A percentile compares a stretch with the other conserved stretches of the same genome.
phyloP scores from a whole-genome alignment of 2,329 filamentous ascomycete genomes.

The Coniella vitis region DNA sequence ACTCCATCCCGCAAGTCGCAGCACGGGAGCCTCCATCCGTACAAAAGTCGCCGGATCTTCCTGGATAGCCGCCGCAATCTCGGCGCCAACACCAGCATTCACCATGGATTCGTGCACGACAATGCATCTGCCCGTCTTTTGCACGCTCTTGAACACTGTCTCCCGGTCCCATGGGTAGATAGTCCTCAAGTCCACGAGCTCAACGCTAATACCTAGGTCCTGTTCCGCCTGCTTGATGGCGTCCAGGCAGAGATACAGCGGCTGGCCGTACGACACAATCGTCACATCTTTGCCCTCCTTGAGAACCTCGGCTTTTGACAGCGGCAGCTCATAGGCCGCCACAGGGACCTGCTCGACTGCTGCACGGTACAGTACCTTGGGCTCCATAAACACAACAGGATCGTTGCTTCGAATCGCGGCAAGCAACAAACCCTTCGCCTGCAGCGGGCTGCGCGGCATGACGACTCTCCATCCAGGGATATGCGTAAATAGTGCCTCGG shows the following conservation, averaged over 20 bases:
- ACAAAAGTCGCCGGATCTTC: constrained; percentile 71
- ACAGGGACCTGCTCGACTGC: constrained; percentile 87
- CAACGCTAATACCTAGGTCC: constrained; percentile 69
- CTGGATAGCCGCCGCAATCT: constrained; percentile 83
- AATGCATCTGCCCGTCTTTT: constrained; percentile 78
- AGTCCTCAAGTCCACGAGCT: constrained; percentile 82
- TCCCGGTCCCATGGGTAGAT: constrained; percentile 88
- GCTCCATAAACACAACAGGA: constrained; percentile 88
- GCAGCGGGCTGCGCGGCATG: constrained; percentile 75
- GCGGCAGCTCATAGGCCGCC: constrained; percentile 71
- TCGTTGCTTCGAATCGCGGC: constrained; percentile 74
- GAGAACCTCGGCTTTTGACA: constrained; percentile 79
- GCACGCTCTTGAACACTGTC: constrained; percentile 73
- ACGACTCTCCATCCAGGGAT: constrained; percentile 80
- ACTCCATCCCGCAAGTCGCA: constrained; percentile 82
- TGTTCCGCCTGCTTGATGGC: constrained; percentile 71
- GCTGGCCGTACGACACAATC: constrained; percentile 82
- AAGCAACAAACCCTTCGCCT: constrained; percentile 82
- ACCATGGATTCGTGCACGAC: constrained; percentile 92
- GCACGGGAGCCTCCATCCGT: constrained; percentile 76
- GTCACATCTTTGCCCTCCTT: constrained; percentile 77
- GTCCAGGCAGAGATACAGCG: constrained; percentile 73
- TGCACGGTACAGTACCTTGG: constrained; percentile 86
- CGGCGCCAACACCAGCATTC: constrained; percentile 82
- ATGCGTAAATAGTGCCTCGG: constrained; percentile 82